A percentile compares a stretch with the other conserved stretches of the same genome.
phyloP scores from a whole-genome alignment of 2,329 filamentous ascomycete genomes.

The Sarocladium kiliense region DNA sequence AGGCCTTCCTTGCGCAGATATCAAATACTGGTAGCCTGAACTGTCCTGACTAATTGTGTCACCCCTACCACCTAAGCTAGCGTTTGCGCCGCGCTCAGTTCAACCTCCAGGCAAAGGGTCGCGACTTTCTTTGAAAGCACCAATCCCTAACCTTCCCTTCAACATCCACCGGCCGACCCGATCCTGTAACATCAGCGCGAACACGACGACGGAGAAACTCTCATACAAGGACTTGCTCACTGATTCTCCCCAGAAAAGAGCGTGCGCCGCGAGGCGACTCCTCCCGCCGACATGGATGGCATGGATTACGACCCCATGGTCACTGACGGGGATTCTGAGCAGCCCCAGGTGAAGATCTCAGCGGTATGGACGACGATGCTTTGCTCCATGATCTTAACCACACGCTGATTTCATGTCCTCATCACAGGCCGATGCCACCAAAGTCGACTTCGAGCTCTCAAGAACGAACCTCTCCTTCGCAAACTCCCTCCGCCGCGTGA shows the following conservation, averaged over 20 bases:
- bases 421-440: constrained; percentile 66
- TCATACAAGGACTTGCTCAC: too few relatives aligned
- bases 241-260: neutral
- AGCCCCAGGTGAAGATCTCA: constrained; percentile 55
- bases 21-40: too few relatives aligned
- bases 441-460: constrained; percentile 87
- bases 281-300: constrained; percentile 28
- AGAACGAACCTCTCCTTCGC: constrained; percentile 88
- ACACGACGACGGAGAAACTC: neutral
- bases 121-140: constrained; percentile 8
- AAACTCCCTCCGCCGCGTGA: constrained; percentile 84
- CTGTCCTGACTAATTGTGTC: constrained; percentile 6
- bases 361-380: constrained; percentile 36
- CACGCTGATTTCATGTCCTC: neutral
- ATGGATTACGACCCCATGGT: constrained; percentile 60
- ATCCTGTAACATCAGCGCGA: neutral
- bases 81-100: neutral
- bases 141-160: neutral
- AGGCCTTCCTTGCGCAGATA: too few relatives aligned
- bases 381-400: constrained; percentile 1
- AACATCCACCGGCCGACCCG: neutral
- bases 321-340: constrained; percentile 52
- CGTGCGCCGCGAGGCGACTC: constrained; percentile 1
- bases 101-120: constrained; percentile 1
- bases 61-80: neutral